phyloP scores from a whole-genome alignment of 164 flowering plant genomes.

The Echeveria elegans region DNA sequence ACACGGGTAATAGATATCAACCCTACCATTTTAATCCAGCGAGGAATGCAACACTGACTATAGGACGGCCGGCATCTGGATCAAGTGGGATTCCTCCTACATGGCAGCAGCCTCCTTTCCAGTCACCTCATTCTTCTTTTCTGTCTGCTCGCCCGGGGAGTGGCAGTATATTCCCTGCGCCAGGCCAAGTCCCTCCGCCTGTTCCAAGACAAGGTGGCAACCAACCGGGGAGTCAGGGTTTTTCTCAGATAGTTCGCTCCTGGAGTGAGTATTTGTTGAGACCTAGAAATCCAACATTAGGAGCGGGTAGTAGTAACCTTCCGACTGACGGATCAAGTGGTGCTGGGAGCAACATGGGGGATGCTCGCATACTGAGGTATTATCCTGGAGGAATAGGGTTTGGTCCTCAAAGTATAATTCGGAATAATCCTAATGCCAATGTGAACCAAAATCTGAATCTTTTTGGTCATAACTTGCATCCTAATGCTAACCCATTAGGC shows the following conservation, averaged over 20 bases:
- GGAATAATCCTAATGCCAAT: not conserved
- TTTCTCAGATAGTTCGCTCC: not conserved
- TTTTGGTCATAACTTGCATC: not conserved
- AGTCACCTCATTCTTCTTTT: not conserved
- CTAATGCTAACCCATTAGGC: not conserved
- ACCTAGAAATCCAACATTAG: not conserved
- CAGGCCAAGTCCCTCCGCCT: not conserved
- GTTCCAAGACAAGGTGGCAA: not conserved
- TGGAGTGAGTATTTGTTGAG: not conserved
- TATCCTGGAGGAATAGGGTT: constrained; percentile 5
- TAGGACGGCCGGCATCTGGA: not conserved
- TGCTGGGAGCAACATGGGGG: not conserved
- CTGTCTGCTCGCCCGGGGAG: not conserved
- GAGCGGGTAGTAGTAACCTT: not conserved
- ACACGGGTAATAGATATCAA: not conserved
- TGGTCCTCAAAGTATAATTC: not conserved
- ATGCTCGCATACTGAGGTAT: not conserved
- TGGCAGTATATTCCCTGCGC: not conserved
- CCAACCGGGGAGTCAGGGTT: not conserved
- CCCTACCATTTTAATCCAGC: not conserved
- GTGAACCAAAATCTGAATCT: not conserved
- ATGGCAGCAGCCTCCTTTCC: not conserved
- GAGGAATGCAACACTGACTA: not conserved
- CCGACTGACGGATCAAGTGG: not conserved
- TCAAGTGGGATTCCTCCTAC: not conserved